A percentile compares a stretch with the other conserved stretches of the same genome.
Evolutionary conservation across 805 yeast species (phyloP).

Genomic region (Clavispora vitiphila): DNA sequence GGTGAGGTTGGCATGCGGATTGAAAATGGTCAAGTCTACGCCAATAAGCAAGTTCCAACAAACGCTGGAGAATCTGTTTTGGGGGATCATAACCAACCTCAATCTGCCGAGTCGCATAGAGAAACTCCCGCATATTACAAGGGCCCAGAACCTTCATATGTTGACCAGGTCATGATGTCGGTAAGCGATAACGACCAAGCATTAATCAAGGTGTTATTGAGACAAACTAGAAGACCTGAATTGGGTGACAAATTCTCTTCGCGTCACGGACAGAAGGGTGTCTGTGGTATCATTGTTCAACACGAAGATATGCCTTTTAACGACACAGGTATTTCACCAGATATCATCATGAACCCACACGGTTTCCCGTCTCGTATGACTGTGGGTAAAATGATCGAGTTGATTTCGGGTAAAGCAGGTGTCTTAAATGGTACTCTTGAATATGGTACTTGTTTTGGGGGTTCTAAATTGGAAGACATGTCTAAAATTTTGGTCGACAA

Average conservation of each 20-base stretch:
- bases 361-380: slow-evolving; percentile 99
- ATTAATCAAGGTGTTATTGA: slow-evolving; percentile 78
- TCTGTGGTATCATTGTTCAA: slow-evolving; percentile 95
- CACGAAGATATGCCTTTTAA: slow-evolving; percentile 96
- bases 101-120: slow-evolving; percentile 58
- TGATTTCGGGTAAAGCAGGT: slow-evolving; percentile 96
- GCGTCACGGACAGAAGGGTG: slow-evolving; percentile 95
- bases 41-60: slow-evolving; percentile 89
- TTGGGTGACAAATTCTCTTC: slow-evolving; percentile 96
- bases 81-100: slow-evolving; percentile 30
- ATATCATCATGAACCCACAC: slow-evolving; percentile 97
- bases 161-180: slow-evolving; percentile 97
- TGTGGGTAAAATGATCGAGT: slow-evolving; percentile 96
- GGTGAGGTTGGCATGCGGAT: slow-evolving; percentile 93
- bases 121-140: slow-evolving; percentile 89
- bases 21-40: slow-evolving; percentile 89
- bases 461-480: slow-evolving; percentile 95
- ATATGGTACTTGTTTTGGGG: slow-evolving; percentile 98
- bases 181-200: slow-evolving; percentile 95
- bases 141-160: slow-evolving; percentile 93
- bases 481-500: slow-evolving; percentile 81
- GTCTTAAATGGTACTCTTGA: slow-evolving; percentile 86
- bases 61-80: slow-evolving; percentile 68
- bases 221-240: slow-evolving; percentile 97
- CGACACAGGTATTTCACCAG: slow-evolving; percentile 89